phyloP scores from a whole-genome alignment of 2,329 filamentous ascomycete species.

The Aphanocladium album region DNA sequence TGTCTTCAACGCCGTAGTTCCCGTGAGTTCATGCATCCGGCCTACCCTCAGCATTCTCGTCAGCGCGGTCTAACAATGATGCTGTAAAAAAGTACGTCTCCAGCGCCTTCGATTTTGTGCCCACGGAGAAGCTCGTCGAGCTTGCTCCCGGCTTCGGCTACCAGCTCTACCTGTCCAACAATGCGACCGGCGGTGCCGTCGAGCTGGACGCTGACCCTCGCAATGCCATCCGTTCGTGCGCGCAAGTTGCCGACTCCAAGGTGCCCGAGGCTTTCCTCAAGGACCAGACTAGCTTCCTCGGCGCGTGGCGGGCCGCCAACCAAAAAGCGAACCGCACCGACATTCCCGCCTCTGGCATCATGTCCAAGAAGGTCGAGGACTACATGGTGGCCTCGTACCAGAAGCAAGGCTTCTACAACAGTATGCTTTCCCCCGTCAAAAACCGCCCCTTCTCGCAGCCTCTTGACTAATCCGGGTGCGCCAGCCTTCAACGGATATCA shows the following conservation, averaged over 20 bases:
- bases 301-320: constrained; percentile 4
- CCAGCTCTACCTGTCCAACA: constrained; percentile 12
- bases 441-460: background rate
- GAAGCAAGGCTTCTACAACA: constrained; percentile 14
- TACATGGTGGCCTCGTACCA: constrained; percentile 13
- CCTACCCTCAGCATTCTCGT: too few relatives aligned
- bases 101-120: constrained; percentile 1
- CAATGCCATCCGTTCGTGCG: constrained; percentile 9
- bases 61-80: too few relatives aligned
- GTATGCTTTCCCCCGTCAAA: constrained; percentile 5
- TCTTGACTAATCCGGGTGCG: background rate
- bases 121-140: constrained; percentile 11
- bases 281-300: constrained; percentile 8
- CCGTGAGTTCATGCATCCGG: constrained; percentile 7
- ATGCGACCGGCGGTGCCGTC: constrained; percentile 10
- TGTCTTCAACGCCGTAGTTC: constrained; percentile 12
- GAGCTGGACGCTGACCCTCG: constrained; percentile 11
- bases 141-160: constrained; percentile 10
- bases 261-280: constrained; percentile 7
- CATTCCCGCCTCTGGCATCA: constrained; percentile 12
- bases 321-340: constrained; percentile 8
- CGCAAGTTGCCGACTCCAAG: constrained; percentile 1
- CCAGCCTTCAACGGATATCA: constrained; percentile 13
- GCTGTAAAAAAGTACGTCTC: background rate
- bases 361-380: constrained; percentile 11